Base-by-base conservation (phyloP, 495 filamentous ascomycete species). In the Trichoderma virens region DNA sequence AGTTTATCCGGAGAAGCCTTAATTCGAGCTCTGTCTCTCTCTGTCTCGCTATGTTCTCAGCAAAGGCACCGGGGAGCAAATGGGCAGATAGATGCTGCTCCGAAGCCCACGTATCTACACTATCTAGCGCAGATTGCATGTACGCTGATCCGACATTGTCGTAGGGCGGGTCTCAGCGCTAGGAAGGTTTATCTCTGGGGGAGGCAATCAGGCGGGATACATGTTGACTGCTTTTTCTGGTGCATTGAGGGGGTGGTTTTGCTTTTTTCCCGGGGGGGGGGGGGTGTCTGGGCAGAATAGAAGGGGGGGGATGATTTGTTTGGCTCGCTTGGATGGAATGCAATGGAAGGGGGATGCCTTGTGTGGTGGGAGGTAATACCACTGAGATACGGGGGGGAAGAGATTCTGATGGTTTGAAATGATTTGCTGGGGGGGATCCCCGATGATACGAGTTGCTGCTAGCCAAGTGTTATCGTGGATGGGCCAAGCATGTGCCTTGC, bases 321-420 rank as follows among this genome's bases (percentile, higher is more conserved):
- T 56, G 51, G 51, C 51, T 56, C 51, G 51, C 51, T 56, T 56
- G 25, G 27, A 56, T 56, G 51, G 51, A 56, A 56, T 56, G 51
- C 14, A 2, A 56, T 56, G 51, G 23, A 56, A 56, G 51, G 25
- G 51, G 45, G 45, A 51, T n/a, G n/a, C n/a, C n/a, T n/a, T n/a
- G 45, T 41, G 38, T 41, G 38, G 38, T 16, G 38, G 18, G 38
- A 41, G 18, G 35, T 14, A 39, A 39, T 39, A 39, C 35, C 35
- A 39, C 16, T 18, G 41, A 45, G 41, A 45, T 45, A 45, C 41
- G 6, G 3, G 3, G 16, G 5, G 41, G 41, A 3, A 13, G 16
- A 45, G 16, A 14, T 45, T 14, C 41, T 18, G 41, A 8, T 35
- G 32, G n/a, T n/a, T n/a, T n/a, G n/a, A n/a, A n/a, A 45, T 45